These are phyloP conservation scores for Asterella californica DNA, from an alignment of 225 moss, liverwort and hornwort species.

Conservation along the genomic window DNA sequence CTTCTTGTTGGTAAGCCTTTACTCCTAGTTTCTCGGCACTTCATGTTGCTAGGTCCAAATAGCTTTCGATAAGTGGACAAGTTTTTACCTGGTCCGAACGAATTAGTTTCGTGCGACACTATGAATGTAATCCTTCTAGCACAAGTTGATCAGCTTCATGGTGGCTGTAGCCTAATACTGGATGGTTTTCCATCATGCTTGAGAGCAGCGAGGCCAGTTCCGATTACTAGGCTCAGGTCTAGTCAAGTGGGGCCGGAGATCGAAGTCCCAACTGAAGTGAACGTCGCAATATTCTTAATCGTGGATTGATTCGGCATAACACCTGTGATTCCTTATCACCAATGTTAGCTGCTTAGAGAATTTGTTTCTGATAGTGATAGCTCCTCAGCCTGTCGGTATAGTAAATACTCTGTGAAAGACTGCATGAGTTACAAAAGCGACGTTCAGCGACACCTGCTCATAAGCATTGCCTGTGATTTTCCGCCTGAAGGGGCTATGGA, in stretches of 20 bases:
- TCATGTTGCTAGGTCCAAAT: background rate
- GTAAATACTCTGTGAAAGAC: background rate
- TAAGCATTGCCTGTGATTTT: background rate
- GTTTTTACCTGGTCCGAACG: background rate
- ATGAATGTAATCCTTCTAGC: too few species aligned
- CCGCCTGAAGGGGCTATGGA: constrained; percentile 77
- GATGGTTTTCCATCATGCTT: too few species aligned
- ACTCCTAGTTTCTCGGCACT: background rate
- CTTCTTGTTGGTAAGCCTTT: constrained; percentile 68
- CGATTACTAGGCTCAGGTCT: too few species aligned
- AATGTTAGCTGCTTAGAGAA: background rate
- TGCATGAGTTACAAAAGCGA: background rate
- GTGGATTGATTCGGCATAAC: too few species aligned
- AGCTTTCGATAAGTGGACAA: background rate
- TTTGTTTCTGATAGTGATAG: background rate
- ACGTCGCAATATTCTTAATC: too few species aligned
- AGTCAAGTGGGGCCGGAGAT: too few species aligned
- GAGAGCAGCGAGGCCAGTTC: too few species aligned
- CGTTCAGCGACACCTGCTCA: background rate
- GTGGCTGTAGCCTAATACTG: too few species aligned
- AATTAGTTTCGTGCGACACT: background rate
- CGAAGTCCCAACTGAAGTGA: too few species aligned
- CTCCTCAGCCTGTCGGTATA: background rate
- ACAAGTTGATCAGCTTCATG: too few species aligned
- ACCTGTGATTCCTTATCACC: background rate